Evolutionary conservation across 768 basidiomycete species (phyloP).

Genomic region (Agaricus subrufescens): DNA sequence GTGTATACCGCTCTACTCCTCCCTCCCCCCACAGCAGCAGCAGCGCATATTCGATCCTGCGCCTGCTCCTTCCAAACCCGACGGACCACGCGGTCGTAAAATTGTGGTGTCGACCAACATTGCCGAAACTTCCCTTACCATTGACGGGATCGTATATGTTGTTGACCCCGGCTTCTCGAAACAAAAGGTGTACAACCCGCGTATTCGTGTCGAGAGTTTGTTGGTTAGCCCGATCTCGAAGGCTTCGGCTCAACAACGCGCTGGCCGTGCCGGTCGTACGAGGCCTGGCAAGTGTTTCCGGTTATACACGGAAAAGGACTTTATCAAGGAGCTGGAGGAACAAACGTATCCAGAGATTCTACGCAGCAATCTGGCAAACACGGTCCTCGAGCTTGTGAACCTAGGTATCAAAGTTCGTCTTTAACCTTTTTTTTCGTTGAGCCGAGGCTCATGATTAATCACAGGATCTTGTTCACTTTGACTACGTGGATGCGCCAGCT

Average conservation of each 20-base stretch:
- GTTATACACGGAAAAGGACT: slow-evolving; percentile 95
- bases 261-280: slow-evolving; percentile 94
- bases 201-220: slow-evolving; percentile 92
- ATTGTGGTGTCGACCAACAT: slow-evolving; percentile 96
- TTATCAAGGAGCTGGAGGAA: slow-evolving; percentile 92
- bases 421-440: background rate
- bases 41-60: slow-evolving; percentile 95
- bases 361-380: slow-evolving; percentile 88
- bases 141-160: slow-evolving; percentile 99
- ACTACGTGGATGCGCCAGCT: slow-evolving; percentile 90
- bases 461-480: slow-evolving; percentile 81
- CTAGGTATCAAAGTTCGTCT: slow-evolving; percentile 76
- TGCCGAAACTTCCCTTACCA: slow-evolving; percentile 95
- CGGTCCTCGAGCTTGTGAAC: slow-evolving; percentile 91
- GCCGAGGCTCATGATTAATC: background rate
- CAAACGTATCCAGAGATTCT: slow-evolving; percentile 98
- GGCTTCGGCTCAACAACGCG: slow-evolving; percentile 92
- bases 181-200: slow-evolving; percentile 97
- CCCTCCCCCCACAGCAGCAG: slow-evolving; percentile 90
- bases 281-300: slow-evolving; percentile 97
- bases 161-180: slow-evolving; percentile 98
- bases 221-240: slow-evolving; percentile 95
- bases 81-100: slow-evolving; percentile 85
- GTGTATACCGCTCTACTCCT: slow-evolving; percentile 94
- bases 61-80: slow-evolving; percentile 54